Base-by-base conservation (phyloP, 371 early-diverging fungal genomes). In the Parasitella parasitica region DNA sequence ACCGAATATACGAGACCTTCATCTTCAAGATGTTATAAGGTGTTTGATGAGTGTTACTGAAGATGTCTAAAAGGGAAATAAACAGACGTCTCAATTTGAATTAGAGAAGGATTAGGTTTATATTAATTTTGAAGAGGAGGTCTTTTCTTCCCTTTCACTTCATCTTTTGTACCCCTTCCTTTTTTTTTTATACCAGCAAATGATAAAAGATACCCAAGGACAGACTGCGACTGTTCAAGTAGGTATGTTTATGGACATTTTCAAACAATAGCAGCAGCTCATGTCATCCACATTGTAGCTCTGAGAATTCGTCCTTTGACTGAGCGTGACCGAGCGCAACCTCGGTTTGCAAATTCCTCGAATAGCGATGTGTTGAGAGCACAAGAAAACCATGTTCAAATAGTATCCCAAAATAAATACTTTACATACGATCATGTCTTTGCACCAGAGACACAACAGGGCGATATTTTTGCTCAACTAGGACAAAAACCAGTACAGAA, bases 371-470 rank as follows among this genome's bases (percentile, higher is more conserved):
- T 71, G 9, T 59, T 80, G 22, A 66, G 66, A 57, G 63, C 72
- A 9, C 70, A 70, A 36, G 78, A 76, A 15, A 74, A 74, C 13
- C 73, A 76, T 11, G 71, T 80, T 9, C 72, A 76, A 37, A 69
- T 80, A 26, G 70, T 77, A 15, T 64, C 81, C 12, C 76, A 75
- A 41, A 73, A 72, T 55, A 77, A 77, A 54, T 54, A 70, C 7
- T 80, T 80, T 57, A 77, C 76, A 3, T 80, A 74, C 58, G 81
- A 80, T 55, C 72, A 77, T 73, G 78, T 80, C 0, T 80, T 80
- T 68, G 75, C 78, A 2, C 59, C 72, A 3, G 59, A 76, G 7
- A 74, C 71, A 34, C 64, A 61, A 15, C 81, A 80, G 56, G 61
- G 63, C 24, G 74, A 80, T 48, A 74, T 80, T 7, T 80, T 80